Percentiles rank a stretch among this genome's conserved stretches.
Evolutionary conservation across 805 yeast genomes (phyloP).

Genomic region (Ogataea zsoltii): DNA sequence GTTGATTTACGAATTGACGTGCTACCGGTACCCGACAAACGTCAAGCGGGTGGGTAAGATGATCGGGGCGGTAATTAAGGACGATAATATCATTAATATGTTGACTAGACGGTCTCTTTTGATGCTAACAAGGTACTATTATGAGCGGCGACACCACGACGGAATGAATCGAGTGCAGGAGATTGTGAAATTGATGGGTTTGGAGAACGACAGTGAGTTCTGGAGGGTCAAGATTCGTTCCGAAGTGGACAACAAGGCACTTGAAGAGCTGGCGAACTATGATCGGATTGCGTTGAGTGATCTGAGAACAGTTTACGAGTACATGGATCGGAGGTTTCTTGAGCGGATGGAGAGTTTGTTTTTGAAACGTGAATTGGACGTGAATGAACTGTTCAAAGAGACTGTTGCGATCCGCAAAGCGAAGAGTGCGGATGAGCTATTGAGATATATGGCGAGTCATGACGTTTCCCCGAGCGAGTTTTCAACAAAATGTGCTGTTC

Average conservation of each 20-base stretch:
- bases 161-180: neutral
- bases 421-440: neutral
- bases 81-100: neutral
- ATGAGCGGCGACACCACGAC: neutral
- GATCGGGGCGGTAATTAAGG: neutral
- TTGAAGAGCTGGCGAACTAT: too few species aligned
- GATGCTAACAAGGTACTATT: neutral
- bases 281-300: too few species aligned
- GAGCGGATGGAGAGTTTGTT: neutral
- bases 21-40: conserved; percentile 2
- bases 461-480: neutral
- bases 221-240: neutral
- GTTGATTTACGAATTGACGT: neutral
- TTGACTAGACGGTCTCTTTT: conserved; percentile 1
- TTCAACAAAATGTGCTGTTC: neutral
- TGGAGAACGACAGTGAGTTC: conserved; percentile 2
- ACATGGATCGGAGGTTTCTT: neutral
- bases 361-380: neutral
- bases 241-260: neutral
- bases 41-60: neutral
- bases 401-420: neutral
- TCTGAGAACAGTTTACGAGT: neutral
- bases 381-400: neutral
- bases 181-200: neutral
- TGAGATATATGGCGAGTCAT: neutral